These are phyloP conservation scores for Cyclaneusma minus DNA, from an alignment of 2,329 filamentous ascomycete species.

Conservation along the genomic window DNA sequence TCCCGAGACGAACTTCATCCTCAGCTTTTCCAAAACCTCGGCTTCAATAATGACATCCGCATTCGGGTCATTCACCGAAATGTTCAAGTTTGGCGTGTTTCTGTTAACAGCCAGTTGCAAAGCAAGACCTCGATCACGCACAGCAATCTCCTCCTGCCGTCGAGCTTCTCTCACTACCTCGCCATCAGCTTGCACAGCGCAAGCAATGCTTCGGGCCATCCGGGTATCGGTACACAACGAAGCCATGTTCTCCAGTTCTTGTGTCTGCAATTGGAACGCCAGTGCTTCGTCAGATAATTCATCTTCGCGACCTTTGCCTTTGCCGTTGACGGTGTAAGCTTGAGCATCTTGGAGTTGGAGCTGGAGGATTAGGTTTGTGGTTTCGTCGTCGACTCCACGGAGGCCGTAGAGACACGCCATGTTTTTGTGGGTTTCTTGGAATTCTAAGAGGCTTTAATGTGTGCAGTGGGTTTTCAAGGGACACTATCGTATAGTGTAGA, in stretches of 20 bases:
- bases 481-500: too few relatives aligned
- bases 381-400: constrained; percentile 9
- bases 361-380: constrained; percentile 9
- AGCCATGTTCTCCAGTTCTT: constrained; percentile 6
- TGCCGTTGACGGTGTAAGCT: constrained; percentile 1
- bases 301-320: constrained; percentile 5
- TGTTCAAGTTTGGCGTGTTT: neutral
- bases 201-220: constrained; percentile 12
- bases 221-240: constrained; percentile 6
- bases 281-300: constrained; percentile 6
- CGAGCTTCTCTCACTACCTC: constrained; percentile 3
- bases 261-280: constrained; percentile 6
- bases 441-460: too few relatives aligned
- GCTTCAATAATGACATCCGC: neutral
- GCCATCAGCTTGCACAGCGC: constrained; percentile 10
- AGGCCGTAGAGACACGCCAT: too few relatives aligned
- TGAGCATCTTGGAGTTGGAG: constrained; percentile 11
- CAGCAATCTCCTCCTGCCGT: constrained; percentile 6
- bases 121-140: constrained; percentile 7
- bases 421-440: too few relatives aligned
- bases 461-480: too few relatives aligned
- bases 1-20: neutral
- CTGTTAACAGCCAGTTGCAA: constrained; percentile 4
- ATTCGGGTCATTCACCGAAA: constrained; percentile 3
- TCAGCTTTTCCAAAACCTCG: neutral